Evolutionary conservation across 192 early-diverging fungal species (phyloP).

Genomic region (Glomus cerebriforme): DNA sequence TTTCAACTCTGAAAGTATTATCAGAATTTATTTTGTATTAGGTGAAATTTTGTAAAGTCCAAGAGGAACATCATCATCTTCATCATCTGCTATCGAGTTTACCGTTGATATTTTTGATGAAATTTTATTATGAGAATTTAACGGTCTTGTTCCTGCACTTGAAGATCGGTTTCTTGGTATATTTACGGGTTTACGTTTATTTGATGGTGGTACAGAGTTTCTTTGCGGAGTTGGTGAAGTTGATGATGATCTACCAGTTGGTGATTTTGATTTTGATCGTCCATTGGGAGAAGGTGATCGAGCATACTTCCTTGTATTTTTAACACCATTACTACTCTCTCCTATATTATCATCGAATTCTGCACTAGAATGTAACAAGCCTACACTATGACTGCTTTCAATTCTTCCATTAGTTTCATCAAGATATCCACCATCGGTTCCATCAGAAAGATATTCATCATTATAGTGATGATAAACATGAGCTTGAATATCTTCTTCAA

Average conservation of each 20-base stretch:
- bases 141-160: neutral
- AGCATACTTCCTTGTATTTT: neutral
- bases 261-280: neutral
- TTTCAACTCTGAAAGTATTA: neutral
- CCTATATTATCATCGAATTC: neutral
- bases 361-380: neutral
- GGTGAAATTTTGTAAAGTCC: constrained; percentile 15
- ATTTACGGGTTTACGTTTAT: neutral
- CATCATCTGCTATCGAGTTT: neutral
- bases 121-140: neutral
- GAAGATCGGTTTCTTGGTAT: neutral
- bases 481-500: neutral
- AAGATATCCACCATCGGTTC: constrained; percentile 31
- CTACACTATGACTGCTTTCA: neutral
- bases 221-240: neutral
- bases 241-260: neutral
- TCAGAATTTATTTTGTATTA: neutral
- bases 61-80: constrained; percentile 15
- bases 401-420: neutral
- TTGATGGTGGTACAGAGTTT: neutral
- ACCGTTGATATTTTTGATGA: neutral
- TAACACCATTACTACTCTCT: neutral
- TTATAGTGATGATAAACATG: constrained; percentile 15
- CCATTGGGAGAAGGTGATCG: neutral
- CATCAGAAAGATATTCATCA: constrained; percentile 26